A percentile compares a stretch with the other conserved stretches of the same genome.
Conservation (phyloP, 345 rosid species). For the Camelina neglecta region DNA sequence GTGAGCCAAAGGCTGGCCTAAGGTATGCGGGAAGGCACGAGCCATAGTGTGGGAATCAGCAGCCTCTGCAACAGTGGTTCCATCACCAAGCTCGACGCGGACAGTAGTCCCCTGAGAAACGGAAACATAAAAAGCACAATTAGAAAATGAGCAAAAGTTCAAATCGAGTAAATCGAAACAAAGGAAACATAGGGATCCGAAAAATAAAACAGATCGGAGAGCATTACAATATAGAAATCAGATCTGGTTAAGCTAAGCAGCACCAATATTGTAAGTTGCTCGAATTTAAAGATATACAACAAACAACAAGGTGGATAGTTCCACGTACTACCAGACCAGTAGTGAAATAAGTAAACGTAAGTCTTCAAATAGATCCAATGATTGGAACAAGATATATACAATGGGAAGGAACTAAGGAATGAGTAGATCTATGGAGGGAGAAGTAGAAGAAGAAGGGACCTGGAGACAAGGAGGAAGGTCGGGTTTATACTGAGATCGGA, state of each 20-base stretch:
- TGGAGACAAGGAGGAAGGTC: slow-evolving; percentile 95
- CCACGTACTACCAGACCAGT: neutral
- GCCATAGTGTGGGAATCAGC: slow-evolving; percentile 67
- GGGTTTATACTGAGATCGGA: slow-evolving; percentile 80
- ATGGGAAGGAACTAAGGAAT: neutral
- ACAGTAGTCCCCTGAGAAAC: slow-evolving; percentile 85
- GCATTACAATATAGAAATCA: slow-evolving; percentile 5
- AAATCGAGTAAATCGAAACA: neutral
- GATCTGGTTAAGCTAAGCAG: slow-evolving; percentile 37
- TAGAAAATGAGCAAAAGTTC: neutral
- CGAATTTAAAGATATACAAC: neutral
- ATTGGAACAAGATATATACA: neutral
- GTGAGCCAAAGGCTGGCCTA: slow-evolving; percentile 93
- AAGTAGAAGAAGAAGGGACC: slow-evolving; percentile 46
- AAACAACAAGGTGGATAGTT: neutral
- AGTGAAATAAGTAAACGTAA: neutral
- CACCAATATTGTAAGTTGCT: slow-evolving; percentile 9
- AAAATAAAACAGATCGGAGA: slow-evolving; percentile 29
- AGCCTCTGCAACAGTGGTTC: slow-evolving; percentile 68
- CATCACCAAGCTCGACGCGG: slow-evolving; percentile 93
- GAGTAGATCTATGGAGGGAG: slow-evolving; percentile 1
- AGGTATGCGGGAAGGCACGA: slow-evolving; percentile 80
- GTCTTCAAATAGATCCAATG: slow-evolving; percentile 25
- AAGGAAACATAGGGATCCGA: neutral
- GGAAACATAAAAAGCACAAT: neutral